phyloP scores from a whole-genome alignment of 2,329 filamentous ascomycete species.

The Penicillium verrucosum region DNA sequence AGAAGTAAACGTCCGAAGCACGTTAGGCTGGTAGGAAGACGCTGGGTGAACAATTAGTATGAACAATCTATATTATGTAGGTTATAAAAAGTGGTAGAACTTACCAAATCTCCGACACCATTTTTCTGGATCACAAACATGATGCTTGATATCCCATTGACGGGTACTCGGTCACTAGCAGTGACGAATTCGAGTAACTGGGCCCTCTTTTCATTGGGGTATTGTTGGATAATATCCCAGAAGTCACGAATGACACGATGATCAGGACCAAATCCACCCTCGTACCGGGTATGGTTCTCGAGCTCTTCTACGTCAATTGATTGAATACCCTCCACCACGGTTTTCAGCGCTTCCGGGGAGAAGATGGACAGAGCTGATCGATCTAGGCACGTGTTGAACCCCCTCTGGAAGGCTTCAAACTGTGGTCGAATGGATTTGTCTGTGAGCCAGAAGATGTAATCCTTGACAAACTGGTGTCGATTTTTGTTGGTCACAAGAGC shows the following conservation, averaged over 20 bases:
- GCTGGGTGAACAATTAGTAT: constrained; percentile 24
- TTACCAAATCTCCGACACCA: constrained; percentile 57
- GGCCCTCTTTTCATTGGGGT: constrained; percentile 62
- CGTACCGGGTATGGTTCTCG: constrained; percentile 69
- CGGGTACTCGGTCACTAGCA: constrained; percentile 82
- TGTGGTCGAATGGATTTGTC: constrained; percentile 74
- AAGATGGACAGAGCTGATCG: constrained; percentile 69
- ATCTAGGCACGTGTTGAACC: constrained; percentile 74
- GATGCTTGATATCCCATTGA: constrained; percentile 77
- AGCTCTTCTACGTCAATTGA: constrained; percentile 75
- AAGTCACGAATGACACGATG: constrained; percentile 74
- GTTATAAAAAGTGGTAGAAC: constrained; percentile 15
- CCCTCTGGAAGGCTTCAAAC: constrained; percentile 73
- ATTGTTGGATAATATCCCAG: constrained; percentile 74
- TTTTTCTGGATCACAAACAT: constrained; percentile 81
- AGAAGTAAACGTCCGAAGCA: constrained; percentile 87
- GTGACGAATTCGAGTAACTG: constrained; percentile 91
- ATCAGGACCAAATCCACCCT: constrained; percentile 67
- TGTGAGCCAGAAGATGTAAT: constrained; percentile 82
- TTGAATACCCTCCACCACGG: constrained; percentile 77
- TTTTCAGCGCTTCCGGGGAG: constrained; percentile 66
- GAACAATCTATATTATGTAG: not conserved
- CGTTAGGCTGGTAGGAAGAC: constrained; percentile 81
- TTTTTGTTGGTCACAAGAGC: constrained; percentile 78
- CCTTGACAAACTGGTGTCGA: constrained; percentile 70